These are phyloP conservation scores for Helicostylum pulchrum DNA, from an alignment of 192 early-diverging fungal species.

Conservation along the genomic window DNA sequence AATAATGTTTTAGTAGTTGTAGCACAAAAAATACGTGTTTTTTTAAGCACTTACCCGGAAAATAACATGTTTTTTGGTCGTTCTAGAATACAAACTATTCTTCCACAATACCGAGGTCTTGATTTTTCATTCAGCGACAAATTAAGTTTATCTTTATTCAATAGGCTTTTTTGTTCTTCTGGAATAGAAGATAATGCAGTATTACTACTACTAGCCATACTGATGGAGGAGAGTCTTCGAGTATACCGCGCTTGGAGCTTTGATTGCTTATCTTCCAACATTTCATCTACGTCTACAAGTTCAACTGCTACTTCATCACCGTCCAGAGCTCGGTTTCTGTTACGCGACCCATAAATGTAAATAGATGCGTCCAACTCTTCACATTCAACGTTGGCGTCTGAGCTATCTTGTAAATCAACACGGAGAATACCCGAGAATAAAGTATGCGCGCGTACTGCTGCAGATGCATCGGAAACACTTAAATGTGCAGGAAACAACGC, in stretches of 20 bases:
- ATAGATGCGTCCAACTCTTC: slow-evolving; percentile 67
- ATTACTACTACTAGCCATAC: neutral
- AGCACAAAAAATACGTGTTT: neutral
- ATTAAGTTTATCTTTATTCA: slow-evolving; percentile 33
- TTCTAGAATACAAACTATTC: slow-evolving; percentile 50
- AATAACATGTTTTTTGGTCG: slow-evolving; percentile 42
- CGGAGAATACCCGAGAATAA: slow-evolving; percentile 70
- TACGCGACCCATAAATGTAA: slow-evolving; percentile 64
- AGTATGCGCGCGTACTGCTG: slow-evolving; percentile 35
- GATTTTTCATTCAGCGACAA: too few relatives aligned
- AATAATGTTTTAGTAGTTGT: slow-evolving; percentile 9
- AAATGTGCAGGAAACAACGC: slow-evolving; percentile 45
- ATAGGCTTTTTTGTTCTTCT: slow-evolving; percentile 42
- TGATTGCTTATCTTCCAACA: slow-evolving; percentile 44
- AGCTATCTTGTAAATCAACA: slow-evolving; percentile 74
- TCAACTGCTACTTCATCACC: slow-evolving; percentile 73
- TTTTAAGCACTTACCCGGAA: slow-evolving; percentile 36
- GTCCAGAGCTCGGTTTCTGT: slow-evolving; percentile 75
- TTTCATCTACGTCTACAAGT: slow-evolving; percentile 62
- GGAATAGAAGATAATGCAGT: slow-evolving; percentile 35
- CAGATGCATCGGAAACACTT: slow-evolving; percentile 40
- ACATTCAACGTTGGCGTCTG: slow-evolving; percentile 83
- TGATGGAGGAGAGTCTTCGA: slow-evolving; percentile 30
- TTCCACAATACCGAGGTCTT: slow-evolving; percentile 49
- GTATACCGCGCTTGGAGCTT: slow-evolving; percentile 48